Percentiles rank a stretch among this genome's conserved stretches.
Conservation (phyloP, 441 rosid genomes). For the Aquilaria agallochum region DNA sequence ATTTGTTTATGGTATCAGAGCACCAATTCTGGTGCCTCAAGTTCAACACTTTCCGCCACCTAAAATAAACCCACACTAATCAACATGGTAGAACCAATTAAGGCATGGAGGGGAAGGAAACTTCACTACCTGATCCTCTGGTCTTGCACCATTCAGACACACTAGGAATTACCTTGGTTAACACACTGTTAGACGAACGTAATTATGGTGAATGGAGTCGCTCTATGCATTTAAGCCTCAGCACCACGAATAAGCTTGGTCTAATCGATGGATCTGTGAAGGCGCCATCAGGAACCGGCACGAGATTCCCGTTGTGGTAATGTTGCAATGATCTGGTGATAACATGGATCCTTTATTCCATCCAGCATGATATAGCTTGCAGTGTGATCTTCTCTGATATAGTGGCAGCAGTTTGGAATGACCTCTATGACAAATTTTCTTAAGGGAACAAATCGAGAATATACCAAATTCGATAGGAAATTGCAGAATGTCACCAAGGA, state of each 20-base stretch:
- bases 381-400: neutral
- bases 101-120: no score
- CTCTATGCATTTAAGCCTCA: no score
- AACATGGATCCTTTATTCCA: neutral
- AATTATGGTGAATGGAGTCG: no score
- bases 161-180: no score
- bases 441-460: neutral
- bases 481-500: conserved; percentile 1
- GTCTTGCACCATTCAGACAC: no score
- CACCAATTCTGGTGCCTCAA: no score
- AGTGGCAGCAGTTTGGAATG: neutral
- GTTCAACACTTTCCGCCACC: no score
- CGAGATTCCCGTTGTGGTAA: neutral
- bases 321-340: conserved; percentile 2
- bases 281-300: neutral
- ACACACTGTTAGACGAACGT: no score
- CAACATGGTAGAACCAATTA: no score
- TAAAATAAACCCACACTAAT: no score
- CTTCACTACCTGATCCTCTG: no score
- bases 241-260: neutral
- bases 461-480: neutral
- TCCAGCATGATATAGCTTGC: neutral
- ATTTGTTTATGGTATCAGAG: no score
- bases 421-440: conserved; percentile 5
- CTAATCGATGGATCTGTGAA: neutral